A percentile compares a stretch with the other conserved stretches of the same genome.
Evolutionary conservation across 2,329 filamentous ascomycete species (phyloP).

Genomic region (Harringtonia lauricola): DNA sequence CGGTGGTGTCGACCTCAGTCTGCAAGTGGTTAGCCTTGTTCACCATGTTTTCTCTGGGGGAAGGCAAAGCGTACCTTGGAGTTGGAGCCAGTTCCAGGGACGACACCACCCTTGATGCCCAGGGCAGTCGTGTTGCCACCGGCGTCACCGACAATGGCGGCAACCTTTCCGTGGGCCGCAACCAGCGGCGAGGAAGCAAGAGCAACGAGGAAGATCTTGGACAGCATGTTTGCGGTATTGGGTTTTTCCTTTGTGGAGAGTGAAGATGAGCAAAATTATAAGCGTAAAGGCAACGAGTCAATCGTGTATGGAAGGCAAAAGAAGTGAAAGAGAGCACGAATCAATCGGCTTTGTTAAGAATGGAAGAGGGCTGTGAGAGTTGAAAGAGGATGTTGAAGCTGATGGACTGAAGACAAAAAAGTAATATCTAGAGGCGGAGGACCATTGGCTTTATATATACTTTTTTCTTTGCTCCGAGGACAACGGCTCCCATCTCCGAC

Average conservation of each 20-base stretch:
- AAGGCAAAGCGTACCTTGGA: slow-evolving; percentile 12
- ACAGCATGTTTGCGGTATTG: slow-evolving; percentile 14
- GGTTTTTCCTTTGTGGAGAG: not conserved
- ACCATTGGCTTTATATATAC: too few species aligned
- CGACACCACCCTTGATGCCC: slow-evolving; percentile 27
- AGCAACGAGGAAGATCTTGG: slow-evolving; percentile 16
- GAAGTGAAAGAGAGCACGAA: slow-evolving; percentile 10
- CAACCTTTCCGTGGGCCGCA: slow-evolving; percentile 21
- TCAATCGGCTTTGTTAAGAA: slow-evolving; percentile 6
- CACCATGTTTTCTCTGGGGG: not conserved
- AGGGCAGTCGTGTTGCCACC: slow-evolving; percentile 31
- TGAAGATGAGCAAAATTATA: not conserved
- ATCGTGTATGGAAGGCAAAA: slow-evolving; percentile 6
- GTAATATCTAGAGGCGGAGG: too few species aligned
- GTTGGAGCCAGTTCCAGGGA: slow-evolving; percentile 29
- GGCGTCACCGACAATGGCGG: slow-evolving; percentile 20
- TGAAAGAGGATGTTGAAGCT: not conserved
- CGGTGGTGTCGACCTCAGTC: slow-evolving; percentile 33
- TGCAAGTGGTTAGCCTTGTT: slow-evolving; percentile 1
- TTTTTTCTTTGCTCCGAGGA: too few species aligned
- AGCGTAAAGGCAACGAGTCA: slow-evolving; percentile 5
- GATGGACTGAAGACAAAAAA: not conserved
- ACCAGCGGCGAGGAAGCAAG: slow-evolving; percentile 18
- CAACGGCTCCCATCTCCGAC: too few species aligned
- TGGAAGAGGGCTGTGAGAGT: not conserved